phyloP scores from a whole-genome alignment of 78 protist genomes.

The Guillardia theta region DNA sequence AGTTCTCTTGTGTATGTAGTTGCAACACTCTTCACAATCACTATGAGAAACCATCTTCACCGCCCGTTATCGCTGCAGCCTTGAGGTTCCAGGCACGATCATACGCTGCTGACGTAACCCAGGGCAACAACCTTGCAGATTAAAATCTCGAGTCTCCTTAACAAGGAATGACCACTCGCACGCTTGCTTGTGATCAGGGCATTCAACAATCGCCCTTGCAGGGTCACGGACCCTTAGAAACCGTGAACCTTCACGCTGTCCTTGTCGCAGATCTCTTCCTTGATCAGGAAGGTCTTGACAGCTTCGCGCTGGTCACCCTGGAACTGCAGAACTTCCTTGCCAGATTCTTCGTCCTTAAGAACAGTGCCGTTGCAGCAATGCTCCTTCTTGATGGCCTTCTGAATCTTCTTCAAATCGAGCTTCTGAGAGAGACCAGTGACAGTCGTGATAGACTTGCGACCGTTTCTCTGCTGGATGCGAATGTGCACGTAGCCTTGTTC shows the following conservation, averaged over 20 bases:
- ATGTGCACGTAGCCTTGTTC: slow-evolving; percentile 48
- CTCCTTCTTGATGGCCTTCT: slow-evolving; percentile 45
- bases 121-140: no score
- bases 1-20: no score
- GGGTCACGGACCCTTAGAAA: no score
- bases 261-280: slow-evolving; percentile 44
- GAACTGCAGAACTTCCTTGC: slow-evolving; percentile 45
- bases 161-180: no score
- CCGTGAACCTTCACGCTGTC: slow-evolving; percentile 52
- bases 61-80: no score
- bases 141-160: no score
- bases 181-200: no score
- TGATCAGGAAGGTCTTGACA: slow-evolving; percentile 31
- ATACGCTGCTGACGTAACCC: no score
- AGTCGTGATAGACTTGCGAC: slow-evolving; percentile 54
- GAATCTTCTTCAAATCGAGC: slow-evolving; percentile 37
- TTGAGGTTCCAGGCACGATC: no score
- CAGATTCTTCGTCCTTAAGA: slow-evolving; percentile 40
- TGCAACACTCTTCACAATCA: no score
- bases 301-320: slow-evolving; percentile 61
- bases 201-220: no score
- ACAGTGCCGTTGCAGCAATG: slow-evolving; percentile 59
- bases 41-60: no score
- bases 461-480: slow-evolving; percentile 55
- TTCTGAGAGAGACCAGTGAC: slow-evolving; percentile 26